These are phyloP conservation scores for Amylocarpus encephaloides DNA, from an alignment of 2,329 filamentous ascomycete species.

Conservation along the genomic window DNA sequence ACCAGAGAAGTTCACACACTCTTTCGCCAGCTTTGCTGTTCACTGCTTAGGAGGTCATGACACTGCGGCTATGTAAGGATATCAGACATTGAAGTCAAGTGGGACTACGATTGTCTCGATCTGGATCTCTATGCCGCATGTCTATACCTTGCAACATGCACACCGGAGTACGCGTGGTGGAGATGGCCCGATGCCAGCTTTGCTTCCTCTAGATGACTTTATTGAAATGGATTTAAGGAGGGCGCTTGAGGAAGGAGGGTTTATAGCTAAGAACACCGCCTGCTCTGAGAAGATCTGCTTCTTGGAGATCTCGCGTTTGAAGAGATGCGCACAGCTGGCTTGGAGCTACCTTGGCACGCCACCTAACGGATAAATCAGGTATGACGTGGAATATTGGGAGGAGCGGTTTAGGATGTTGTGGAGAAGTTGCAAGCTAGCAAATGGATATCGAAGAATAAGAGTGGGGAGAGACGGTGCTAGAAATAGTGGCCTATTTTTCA, in stretches of 20 bases:
- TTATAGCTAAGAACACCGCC: conserved; percentile 4
- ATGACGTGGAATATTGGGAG: conserved; percentile 14
- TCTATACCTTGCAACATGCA: neutral
- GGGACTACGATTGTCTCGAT: conserved; percentile 37
- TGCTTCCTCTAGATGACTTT: conserved; percentile 2
- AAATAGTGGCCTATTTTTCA: conserved; percentile 7
- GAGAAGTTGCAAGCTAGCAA: conserved; percentile 1
- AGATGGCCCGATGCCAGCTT: conserved; percentile 4
- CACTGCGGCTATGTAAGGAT: conserved; percentile 67
- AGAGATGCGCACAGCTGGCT: conserved; percentile 1
- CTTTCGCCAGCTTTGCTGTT: conserved; percentile 8
- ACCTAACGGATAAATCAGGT: conserved; percentile 3
- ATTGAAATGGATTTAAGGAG: conserved; percentile 3
- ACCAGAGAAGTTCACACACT: conserved; percentile 6
- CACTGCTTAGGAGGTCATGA: neutral
- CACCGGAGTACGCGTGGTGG: conserved; percentile 2
- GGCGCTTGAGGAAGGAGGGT: conserved; percentile 1
- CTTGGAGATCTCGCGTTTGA: conserved; percentile 1
- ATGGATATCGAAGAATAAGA: conserved; percentile 3
- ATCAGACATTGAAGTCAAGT: conserved; percentile 81
- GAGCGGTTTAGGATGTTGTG: conserved; percentile 4
- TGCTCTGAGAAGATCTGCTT: conserved; percentile 1
- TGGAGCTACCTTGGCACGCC: conserved; percentile 12
- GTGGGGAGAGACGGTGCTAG: conserved; percentile 3
- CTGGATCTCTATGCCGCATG: conserved; percentile 9